A percentile compares a stretch with the other conserved stretches of the same genome.
These are phyloP conservation scores for Tuber microsphaerosporum DNA, from an alignment of 495 filamentous ascomycete species.

Conservation along the genomic window DNA sequence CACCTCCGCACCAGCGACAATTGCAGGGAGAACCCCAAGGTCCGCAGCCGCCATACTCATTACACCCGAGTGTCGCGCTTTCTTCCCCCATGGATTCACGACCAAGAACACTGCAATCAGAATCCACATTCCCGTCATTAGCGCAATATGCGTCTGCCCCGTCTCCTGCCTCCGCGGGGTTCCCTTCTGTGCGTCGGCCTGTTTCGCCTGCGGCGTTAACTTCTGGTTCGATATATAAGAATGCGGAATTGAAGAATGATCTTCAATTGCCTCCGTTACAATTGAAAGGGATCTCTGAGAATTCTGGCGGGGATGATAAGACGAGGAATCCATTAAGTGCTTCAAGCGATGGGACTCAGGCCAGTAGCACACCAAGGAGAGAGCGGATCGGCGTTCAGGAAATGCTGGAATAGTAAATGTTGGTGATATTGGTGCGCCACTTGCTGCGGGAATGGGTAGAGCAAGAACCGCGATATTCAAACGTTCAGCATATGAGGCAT, in stretches of 20 bases:
- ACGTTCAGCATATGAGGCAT: neutral
- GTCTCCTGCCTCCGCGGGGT: slow-evolving; percentile 29
- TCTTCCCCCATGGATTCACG: slow-evolving; percentile 39
- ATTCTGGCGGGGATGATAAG: slow-evolving; percentile 16
- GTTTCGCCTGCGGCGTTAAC: slow-evolving; percentile 25
- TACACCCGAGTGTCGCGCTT: slow-evolving; percentile 27
- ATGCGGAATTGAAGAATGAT: slow-evolving; percentile 27
- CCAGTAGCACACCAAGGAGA: slow-evolving; percentile 31
- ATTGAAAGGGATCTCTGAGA: slow-evolving; percentile 15
- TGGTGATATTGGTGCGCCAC: slow-evolving; percentile 6
- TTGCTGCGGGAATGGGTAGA: neutral
- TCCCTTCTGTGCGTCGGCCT: slow-evolving; percentile 28
- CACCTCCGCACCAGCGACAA: slow-evolving; percentile 32
- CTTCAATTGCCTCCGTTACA: slow-evolving; percentile 38
- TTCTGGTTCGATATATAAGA: slow-evolving; percentile 18
- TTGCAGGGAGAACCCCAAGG: slow-evolving; percentile 38
- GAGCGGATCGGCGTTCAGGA: slow-evolving; percentile 41
- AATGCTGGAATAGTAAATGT: slow-evolving; percentile 36
- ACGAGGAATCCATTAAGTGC: slow-evolving; percentile 17
- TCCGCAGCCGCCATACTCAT: slow-evolving; percentile 38
- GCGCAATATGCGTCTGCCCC: slow-evolving; percentile 34
- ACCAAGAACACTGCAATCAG: slow-evolving; percentile 38
- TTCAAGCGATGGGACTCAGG: slow-evolving; percentile 21
- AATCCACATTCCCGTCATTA: slow-evolving; percentile 37
- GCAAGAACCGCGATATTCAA: neutral